Evolutionary conservation across 2,329 filamentous ascomycete genomes (phyloP).

Genomic region (Diaporthe citriasiana): DNA sequence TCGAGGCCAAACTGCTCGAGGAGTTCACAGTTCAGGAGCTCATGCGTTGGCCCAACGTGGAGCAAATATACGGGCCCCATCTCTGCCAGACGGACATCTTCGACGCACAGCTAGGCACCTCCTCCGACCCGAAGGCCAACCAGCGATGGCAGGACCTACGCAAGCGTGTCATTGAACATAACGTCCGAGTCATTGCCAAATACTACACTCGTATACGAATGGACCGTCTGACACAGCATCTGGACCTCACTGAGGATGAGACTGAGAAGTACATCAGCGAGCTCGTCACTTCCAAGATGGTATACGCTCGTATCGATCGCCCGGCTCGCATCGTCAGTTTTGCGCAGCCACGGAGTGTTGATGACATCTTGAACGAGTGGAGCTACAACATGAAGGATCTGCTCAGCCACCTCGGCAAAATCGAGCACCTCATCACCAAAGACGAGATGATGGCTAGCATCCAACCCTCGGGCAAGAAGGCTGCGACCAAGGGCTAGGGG

Average conservation of each 20-base stretch:
- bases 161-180: conserved; percentile 99
- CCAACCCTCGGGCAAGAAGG: conserved; percentile 67
- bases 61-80: conserved; percentile 89
- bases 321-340: conserved; percentile 94
- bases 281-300: conserved; percentile 96
- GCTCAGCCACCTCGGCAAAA: conserved; percentile 82
- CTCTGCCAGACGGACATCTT: conserved; percentile 93
- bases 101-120: conserved; percentile 73
- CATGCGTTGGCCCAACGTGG: conserved; percentile 97
- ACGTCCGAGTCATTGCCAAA: conserved; percentile 96
- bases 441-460: conserved; percentile 99
- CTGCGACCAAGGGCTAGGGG: conserved; percentile 33
- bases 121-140: conserved; percentile 83
- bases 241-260: conserved; percentile 94
- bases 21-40: conserved; percentile 96
- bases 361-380: conserved; percentile 98
- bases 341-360: conserved; percentile 92
- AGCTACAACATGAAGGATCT: conserved; percentile 87
- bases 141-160: conserved; percentile 94
- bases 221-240: conserved; percentile 87
- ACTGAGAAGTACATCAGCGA: conserved; percentile 99
- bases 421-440: conserved; percentile 98
- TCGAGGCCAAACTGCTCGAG: conserved; percentile 89
- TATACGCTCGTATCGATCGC: conserved; percentile 97
- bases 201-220: conserved; percentile 99